phyloP scores from a whole-genome alignment of 805 yeast genomes.

The Sungouiozyma ichnusensis region DNA sequence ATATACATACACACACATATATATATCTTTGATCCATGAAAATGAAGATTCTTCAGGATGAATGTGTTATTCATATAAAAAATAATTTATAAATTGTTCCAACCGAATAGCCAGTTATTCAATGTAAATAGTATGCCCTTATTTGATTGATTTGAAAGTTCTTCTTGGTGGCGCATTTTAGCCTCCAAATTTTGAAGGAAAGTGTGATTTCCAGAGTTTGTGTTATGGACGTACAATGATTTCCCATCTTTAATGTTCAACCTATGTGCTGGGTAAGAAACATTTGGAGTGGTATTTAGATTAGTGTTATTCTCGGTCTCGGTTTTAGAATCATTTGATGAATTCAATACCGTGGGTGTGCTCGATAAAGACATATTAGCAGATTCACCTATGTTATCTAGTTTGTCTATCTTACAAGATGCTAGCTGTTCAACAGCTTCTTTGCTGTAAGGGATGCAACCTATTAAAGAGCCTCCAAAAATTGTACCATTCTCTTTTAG shows the following conservation, averaged over 20 bases:
- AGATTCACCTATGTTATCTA: slow-evolving; percentile 23
- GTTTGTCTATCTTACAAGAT: slow-evolving; percentile 26
- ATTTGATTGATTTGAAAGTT: slow-evolving; percentile 5
- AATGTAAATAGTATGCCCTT: slow-evolving; percentile 25
- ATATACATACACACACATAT: not conserved
- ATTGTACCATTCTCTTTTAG: slow-evolving; percentile 70
- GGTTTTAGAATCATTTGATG: not conserved
- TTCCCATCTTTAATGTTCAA: slow-evolving; percentile 35
- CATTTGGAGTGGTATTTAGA: not conserved
- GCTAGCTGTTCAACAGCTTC: slow-evolving; percentile 49
- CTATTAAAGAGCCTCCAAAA: slow-evolving; percentile 52
- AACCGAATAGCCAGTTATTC: slow-evolving; percentile 43
- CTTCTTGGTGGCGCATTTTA: slow-evolving; percentile 22
- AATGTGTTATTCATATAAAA: not conserved
- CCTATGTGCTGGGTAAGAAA: slow-evolving; percentile 17
- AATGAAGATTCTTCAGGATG: not conserved
- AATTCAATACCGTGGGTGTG: not conserved
- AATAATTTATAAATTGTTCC: slow-evolving; percentile 35
- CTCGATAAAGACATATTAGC: not conserved
- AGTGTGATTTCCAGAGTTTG: slow-evolving; percentile 14
- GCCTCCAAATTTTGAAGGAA: slow-evolving; percentile 22
- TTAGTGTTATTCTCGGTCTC: not conserved
- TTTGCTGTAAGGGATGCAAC: slow-evolving; percentile 62
- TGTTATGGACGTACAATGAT: slow-evolving; percentile 29
- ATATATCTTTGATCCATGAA: not conserved